Evolutionary conservation across 2,329 filamentous ascomycete species (phyloP).

Genomic region (Diatrype stigma): DNA sequence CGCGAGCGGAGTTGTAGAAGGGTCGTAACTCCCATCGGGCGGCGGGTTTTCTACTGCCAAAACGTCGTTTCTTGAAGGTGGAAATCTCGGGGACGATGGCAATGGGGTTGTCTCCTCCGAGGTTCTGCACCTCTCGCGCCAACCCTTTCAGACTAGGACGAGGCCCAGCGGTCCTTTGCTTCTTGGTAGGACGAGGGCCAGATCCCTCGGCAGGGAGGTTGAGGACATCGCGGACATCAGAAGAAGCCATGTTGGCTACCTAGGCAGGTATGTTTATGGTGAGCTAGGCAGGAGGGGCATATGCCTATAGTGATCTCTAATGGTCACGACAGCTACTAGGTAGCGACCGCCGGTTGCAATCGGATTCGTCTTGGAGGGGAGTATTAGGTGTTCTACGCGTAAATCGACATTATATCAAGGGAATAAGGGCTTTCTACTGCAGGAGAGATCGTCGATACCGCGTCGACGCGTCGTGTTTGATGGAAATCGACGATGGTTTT

Average conservation of each 20-base stretch:
- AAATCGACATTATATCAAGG: constrained; percentile 5
- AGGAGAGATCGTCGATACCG: constrained; percentile 1
- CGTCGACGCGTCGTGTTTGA: constrained; percentile 5
- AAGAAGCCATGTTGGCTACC: constrained; percentile 60
- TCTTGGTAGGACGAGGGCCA: constrained; percentile 61
- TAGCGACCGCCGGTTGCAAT: not conserved
- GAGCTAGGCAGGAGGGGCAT: not conserved
- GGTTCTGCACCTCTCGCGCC: constrained; percentile 61
- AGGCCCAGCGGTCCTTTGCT: constrained; percentile 64
- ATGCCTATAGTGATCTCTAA: not conserved
- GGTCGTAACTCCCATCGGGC: constrained; percentile 62
- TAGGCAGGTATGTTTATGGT: not conserved
- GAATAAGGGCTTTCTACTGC: not conserved
- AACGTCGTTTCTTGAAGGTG: constrained; percentile 55
- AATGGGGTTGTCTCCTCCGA: constrained; percentile 63
- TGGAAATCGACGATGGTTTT: not conserved
- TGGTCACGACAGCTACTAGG: not conserved
- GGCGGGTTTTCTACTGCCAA: constrained; percentile 51
- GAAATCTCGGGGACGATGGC: constrained; percentile 59
- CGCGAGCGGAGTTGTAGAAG: constrained; percentile 75
- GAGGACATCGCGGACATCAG: constrained; percentile 84
- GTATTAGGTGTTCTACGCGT: constrained; percentile 7
- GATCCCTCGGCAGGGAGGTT: constrained; percentile 65
- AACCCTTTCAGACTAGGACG: constrained; percentile 59
- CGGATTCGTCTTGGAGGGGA: not conserved